Evolutionary conservation across 1,284 basidiomycete genomes (phyloP), one percentile per base, ranked within the genome.

Genomic region (Ceratobasidium sp.): DNA sequence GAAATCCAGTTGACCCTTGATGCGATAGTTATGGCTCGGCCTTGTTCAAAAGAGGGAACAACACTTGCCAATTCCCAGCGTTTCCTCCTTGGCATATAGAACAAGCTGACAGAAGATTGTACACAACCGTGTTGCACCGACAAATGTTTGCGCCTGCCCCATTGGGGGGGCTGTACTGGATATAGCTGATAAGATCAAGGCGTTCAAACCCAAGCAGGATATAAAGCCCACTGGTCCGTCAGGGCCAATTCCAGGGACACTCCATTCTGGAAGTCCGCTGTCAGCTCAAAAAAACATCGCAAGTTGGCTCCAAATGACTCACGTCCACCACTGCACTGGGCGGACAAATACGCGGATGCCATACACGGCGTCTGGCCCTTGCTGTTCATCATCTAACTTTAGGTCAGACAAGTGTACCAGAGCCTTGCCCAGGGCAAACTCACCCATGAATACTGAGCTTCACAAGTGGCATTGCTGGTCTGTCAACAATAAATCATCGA

Each of bases 51-150:
- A 14, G 62, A 66, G 29, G 3, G 53, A n/a, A 34, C 27, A 53
- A 31, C 16, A 22, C 48, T 7, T 39, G 53, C 64, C 69, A 72
- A 27, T 43, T 46, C 16, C 56, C 69, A 34, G 34, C 56, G 11
- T 22, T 34, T 34, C 75, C 76, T 14, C 76, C 76, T 51, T 77
- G 76, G 51, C 76, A 77, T 19, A 68, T 34, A 7, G 74, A 66
- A 58, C 76, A 77, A n/a, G 76, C 76, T n/a, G 63, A 69, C 29
- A 77, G 22, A 56, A 77, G 74, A 29, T 75, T 71, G 64, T 75
- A 77, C 54, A 65, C 64, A 16, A 77, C 75, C 5, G 76, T 64
- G 53, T 76, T 76, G 59, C 76, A 77, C 41, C 75, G 54, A 59
- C 76, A 77, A 27, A 69, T 0, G 49, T 74, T 76, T 11, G 73